Evolutionary conservation across 2,329 filamentous ascomycete species (phyloP).

Genomic region (Phoma sp.): DNA sequence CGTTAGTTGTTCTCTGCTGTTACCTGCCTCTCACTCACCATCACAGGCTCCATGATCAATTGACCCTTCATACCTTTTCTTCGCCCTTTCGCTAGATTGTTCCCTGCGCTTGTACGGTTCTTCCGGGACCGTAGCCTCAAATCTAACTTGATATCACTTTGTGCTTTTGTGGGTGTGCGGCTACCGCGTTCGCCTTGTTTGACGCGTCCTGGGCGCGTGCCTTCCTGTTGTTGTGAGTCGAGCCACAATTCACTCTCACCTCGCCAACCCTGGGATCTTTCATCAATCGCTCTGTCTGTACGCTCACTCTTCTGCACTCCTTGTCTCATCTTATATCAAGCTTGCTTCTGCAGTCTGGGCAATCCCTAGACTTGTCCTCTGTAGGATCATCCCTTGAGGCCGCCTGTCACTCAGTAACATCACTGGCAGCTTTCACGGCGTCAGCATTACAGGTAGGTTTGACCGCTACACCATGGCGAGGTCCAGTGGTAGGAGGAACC

Average conservation of each 20-base stretch:
- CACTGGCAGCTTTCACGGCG: not conserved
- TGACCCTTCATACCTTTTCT: too few relatives aligned
- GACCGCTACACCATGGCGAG: not conserved
- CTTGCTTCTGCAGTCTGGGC: not conserved
- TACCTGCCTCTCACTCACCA: not conserved
- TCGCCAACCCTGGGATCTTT: not conserved
- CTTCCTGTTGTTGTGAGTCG: slow-evolving; percentile 18
- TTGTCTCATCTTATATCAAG: not conserved
- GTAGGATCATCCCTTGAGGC: not conserved
- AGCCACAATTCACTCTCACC: not conserved
- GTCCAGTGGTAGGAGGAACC: not conserved
- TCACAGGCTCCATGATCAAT: not conserved
- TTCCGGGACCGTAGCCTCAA: not conserved
- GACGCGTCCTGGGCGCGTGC: slow-evolving; percentile 14
- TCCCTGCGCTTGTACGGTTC: not conserved
- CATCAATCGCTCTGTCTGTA: too few relatives aligned
- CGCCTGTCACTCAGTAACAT: too few relatives aligned
- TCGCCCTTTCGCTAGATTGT: too few relatives aligned
- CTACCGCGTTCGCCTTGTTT: not conserved
- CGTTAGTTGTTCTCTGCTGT: not conserved
- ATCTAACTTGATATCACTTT: not conserved
- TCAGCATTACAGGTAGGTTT: not conserved
- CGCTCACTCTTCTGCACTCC: too few relatives aligned
- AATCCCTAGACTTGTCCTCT: not conserved
- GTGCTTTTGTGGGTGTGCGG: not conserved